Conservation (phyloP, 1,284 basidiomycete species). For the Melampsora americana region DNA sequence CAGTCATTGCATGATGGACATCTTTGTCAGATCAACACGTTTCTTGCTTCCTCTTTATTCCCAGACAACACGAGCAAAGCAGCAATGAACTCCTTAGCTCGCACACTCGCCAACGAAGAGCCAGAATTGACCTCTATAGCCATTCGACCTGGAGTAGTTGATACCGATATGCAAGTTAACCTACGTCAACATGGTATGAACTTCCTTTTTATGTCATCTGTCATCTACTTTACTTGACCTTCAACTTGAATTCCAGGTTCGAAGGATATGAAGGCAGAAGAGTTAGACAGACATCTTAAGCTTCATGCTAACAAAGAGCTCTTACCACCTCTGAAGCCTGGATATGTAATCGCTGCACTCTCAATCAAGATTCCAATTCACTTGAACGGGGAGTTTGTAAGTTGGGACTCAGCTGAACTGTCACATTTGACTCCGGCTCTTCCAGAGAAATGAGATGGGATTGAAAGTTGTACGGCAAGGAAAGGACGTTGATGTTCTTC, state of each 20-base stretch:
- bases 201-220: neutral
- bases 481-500: no score
- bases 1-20: neutral
- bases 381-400: conserved; percentile 26
- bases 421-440: neutral
- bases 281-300: conserved; percentile 10
- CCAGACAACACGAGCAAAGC: conserved; percentile 43
- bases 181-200: conserved; percentile 13
- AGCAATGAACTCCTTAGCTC: conserved; percentile 39
- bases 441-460: neutral
- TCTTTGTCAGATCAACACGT: neutral
- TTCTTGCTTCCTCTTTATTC: neutral
- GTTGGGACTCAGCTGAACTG: conserved; percentile 39
- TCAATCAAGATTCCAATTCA: neutral
- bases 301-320: conserved; percentile 16
- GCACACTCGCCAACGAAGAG: conserved; percentile 38
- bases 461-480: no score
- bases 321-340: conserved; percentile 5
- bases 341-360: conserved; percentile 26
- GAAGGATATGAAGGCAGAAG: neutral
- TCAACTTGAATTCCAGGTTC: neutral
- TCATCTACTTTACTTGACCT: neutral
- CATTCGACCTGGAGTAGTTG: conserved; percentile 29
- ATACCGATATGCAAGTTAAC: conserved; percentile 31
- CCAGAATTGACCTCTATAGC: conserved; percentile 26